Percentiles rank a stretch among this genome's conserved stretches.
Evolutionary conservation across 345 rosid genomes (phyloP).

Genomic region (Gynandropsis gynandra): DNA sequence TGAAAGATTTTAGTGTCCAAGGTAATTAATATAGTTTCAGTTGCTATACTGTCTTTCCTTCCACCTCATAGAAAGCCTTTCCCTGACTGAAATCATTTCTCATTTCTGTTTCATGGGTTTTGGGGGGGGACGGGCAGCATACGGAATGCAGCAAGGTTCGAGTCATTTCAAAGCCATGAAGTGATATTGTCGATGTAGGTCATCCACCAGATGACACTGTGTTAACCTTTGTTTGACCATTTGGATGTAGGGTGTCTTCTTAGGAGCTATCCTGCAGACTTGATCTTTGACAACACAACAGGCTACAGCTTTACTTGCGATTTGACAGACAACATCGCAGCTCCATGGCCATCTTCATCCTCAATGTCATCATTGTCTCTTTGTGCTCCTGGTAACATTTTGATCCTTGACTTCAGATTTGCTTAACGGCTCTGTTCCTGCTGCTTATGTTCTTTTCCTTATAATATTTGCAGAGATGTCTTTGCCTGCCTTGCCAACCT

Average conservation of each 20-base stretch:
- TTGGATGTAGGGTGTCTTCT: constrained; percentile 67
- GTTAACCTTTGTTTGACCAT: constrained; percentile 15
- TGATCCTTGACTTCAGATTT: too few relatives aligned
- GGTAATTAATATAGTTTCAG: constrained; percentile 32
- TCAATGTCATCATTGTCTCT: constrained; percentile 75
- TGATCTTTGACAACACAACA: constrained; percentile 70
- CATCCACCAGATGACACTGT: too few relatives aligned
- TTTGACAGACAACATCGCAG: constrained; percentile 85
- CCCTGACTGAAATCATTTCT: constrained; percentile 24
- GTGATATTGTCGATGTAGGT: constrained; percentile 9
- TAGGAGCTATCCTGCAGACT: constrained; percentile 76
- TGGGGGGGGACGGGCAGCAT: constrained; percentile 39
- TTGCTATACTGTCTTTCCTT: constrained; percentile 8
- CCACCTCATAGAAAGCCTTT: not conserved
- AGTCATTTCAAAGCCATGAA: too few relatives aligned
- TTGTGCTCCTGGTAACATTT: constrained; percentile 79
- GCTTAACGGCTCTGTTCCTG: too few relatives aligned
- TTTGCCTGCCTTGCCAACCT: constrained; percentile 88
- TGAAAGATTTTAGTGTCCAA: constrained; percentile 94
- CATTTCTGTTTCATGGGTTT: constrained; percentile 25
- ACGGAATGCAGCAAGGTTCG: constrained; percentile 76
- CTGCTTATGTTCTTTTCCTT: constrained; percentile 1
- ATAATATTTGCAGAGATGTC: constrained; percentile 75
- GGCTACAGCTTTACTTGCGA: constrained; percentile 95
- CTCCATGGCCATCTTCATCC: constrained; percentile 96